Evolutionary conservation across 331 rosid genomes (phyloP).

Genomic region (Pyrus hybrid): DNA sequence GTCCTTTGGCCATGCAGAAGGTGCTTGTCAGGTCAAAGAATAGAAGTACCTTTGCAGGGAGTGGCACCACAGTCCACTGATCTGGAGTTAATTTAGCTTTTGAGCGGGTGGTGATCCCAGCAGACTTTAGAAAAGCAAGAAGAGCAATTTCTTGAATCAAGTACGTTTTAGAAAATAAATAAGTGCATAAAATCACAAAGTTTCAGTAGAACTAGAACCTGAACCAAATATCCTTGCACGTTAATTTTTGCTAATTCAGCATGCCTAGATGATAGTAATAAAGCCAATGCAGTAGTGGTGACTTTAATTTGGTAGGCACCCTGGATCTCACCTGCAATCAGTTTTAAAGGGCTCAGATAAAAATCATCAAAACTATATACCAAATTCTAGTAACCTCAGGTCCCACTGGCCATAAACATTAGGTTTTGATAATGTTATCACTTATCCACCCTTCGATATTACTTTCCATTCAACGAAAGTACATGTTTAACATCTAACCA

Average conservation of each 20-base stretch:
- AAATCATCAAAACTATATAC: not conserved
- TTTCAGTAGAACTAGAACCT: slow-evolving; percentile 54
- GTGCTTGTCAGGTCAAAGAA: not conserved
- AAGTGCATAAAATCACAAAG: not conserved
- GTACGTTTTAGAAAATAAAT: not conserved
- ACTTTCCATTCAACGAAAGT: not conserved
- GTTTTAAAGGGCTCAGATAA: not conserved
- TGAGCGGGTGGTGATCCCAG: slow-evolving; percentile 72
- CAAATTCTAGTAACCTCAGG: not conserved
- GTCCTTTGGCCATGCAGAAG: not conserved
- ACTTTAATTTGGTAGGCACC: slow-evolving; percentile 95
- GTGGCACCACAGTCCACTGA: slow-evolving; percentile 69
- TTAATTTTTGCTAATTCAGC: slow-evolving; percentile 47
- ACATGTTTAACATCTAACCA: not conserved
- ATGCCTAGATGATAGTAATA: slow-evolving; percentile 61
- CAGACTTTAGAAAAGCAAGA: slow-evolving; percentile 32
- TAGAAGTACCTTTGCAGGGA: slow-evolving; percentile 56
- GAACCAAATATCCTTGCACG: slow-evolving; percentile 63
- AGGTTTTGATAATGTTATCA: not conserved
- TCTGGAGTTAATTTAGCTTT: slow-evolving; percentile 71
- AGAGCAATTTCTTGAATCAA: slow-evolving; percentile 12
- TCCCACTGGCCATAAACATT: not conserved
- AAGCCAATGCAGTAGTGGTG: slow-evolving; percentile 82
- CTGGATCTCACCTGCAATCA: slow-evolving; percentile 75
- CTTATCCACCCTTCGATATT: not conserved